Percentiles rank a stretch among this genome's conserved stretches.
Evolutionary conservation across 2,329 filamentous ascomycete genomes (phyloP).

Genomic region (Rutstroemia sp.): DNA sequence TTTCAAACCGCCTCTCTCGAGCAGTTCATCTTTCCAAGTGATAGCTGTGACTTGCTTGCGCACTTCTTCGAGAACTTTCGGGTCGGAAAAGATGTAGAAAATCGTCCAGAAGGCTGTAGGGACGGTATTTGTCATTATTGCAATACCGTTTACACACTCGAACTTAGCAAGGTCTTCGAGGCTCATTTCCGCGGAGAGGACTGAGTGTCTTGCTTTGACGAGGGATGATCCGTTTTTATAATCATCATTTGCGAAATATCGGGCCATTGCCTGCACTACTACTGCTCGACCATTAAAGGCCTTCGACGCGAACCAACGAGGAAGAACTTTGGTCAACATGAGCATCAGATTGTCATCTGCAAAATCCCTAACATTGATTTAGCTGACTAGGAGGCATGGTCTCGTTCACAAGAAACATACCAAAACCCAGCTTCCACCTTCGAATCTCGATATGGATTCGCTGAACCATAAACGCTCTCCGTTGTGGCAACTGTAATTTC

Average conservation of each 20-base stretch:
- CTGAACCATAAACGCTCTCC: constrained; percentile 3
- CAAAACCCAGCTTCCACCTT: constrained; percentile 4
- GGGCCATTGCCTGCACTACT: not conserved
- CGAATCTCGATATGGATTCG: constrained; percentile 2
- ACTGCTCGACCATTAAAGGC: not conserved
- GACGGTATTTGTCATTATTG: not conserved
- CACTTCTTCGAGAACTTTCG: not conserved
- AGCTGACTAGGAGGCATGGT: too few relatives aligned
- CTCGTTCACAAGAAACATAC: not conserved
- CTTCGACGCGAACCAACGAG: not conserved
- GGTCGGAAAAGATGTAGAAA: not conserved
- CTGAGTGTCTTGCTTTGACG: not conserved
- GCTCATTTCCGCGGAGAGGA: not conserved
- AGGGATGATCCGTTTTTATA: not conserved
- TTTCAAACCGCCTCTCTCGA: not conserved
- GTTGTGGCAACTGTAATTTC: not conserved
- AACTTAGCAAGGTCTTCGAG: not conserved
- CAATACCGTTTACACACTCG: not conserved
- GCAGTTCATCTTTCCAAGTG: not conserved
- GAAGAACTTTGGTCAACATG: not conserved
- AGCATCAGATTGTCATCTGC: not conserved
- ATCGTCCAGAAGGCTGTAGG: constrained; percentile 1
- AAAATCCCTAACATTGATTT: not conserved
- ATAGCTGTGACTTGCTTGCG: not conserved
- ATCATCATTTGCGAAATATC: not conserved